Percentiles rank a stretch among this genome's conserved stretches.
These are phyloP conservation scores for Phenoliferia sp. DNA, from an alignment of 1,284 basidiomycete genomes.

Conservation along the genomic window DNA sequence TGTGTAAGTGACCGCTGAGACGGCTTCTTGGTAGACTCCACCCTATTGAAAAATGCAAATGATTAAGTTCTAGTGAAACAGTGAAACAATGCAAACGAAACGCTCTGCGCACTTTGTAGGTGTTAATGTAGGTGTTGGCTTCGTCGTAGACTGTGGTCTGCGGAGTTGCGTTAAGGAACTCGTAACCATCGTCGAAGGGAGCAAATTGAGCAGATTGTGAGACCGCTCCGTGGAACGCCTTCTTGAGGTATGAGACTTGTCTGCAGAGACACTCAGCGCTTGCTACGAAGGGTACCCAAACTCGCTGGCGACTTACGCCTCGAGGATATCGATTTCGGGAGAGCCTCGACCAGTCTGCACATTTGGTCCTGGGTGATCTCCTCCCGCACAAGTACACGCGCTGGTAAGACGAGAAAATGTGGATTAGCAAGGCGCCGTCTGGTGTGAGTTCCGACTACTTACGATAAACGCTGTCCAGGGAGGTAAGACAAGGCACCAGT, in stretches of 20 bases:
- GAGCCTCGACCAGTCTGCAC: conserved; percentile 45
- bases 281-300: neutral
- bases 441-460: neutral
- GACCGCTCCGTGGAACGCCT: conserved; percentile 38
- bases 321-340: conserved; percentile 54
- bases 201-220: conserved; percentile 48
- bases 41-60: conserved; percentile 24
- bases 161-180: conserved; percentile 46
- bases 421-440: neutral
- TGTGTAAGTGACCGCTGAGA: conserved; percentile 24
- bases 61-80: conserved; percentile 1
- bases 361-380: conserved; percentile 45
- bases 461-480: conserved; percentile 46
- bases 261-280: neutral
- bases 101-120: conserved; percentile 1
- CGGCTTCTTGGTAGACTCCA: conserved; percentile 28
- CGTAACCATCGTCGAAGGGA: conserved; percentile 50
- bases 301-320: conserved; percentile 45
- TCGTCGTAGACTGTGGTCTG: neutral
- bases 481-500: conserved; percentile 44
- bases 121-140: neutral
- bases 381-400: conserved; percentile 46
- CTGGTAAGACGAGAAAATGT: neutral
- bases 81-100: conserved; percentile 13
- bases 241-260: conserved; percentile 28